Evolutionary conservation across 2,329 filamentous ascomycete genomes (phyloP), one percentile per base, ranked within the genome.

Genomic region (Aureobasidium sp.): DNA sequence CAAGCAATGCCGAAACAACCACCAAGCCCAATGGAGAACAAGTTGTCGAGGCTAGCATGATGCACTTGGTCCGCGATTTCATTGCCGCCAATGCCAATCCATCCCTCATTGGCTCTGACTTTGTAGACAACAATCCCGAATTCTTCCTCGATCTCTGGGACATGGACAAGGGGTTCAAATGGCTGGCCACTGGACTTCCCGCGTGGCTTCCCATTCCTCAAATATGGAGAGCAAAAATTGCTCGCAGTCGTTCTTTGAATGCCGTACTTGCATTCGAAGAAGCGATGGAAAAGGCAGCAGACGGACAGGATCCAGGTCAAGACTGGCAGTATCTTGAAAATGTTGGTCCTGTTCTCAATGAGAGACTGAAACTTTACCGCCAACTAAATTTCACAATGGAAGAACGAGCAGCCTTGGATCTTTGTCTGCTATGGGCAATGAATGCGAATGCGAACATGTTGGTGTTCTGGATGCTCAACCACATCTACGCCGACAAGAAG

Each of bases 61-160:
- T 79, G 53, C 72, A 77, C 3, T 74, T 88, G 6, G 72, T 86
- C 26, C 76, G 82, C 61, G 79, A 83, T 66, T 85, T 86, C 66
- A 77, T 84, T 41, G 84, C 81, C 4, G 77, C 80, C 57, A 74
- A 73, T 12, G 77, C 79, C 1, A 73, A 80, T 15, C 76, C 79
- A 1, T 74, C 80, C 0, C 65, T 85, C n/a, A 78, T 84, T 68
- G 83, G 83, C 1, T 73, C 71, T 53, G 79, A 77, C 52, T 81
- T 81, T 67, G 68, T 80, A 43, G 78, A 79, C 56, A 82, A 77
- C 68, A 82, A 80, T 65, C 78, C 83, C 1, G 67, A 77, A 67
- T 73, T 84, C 65, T 69, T 85, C 20, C 74, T 79, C 3, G 82
- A 87, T 67, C 67, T 87, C 4, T 83, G 81, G 71, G 76, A 72